Evolutionary conservation across 2,329 filamentous ascomycete genomes (phyloP).

Genomic region (Ambrosiella xylebori): DNA sequence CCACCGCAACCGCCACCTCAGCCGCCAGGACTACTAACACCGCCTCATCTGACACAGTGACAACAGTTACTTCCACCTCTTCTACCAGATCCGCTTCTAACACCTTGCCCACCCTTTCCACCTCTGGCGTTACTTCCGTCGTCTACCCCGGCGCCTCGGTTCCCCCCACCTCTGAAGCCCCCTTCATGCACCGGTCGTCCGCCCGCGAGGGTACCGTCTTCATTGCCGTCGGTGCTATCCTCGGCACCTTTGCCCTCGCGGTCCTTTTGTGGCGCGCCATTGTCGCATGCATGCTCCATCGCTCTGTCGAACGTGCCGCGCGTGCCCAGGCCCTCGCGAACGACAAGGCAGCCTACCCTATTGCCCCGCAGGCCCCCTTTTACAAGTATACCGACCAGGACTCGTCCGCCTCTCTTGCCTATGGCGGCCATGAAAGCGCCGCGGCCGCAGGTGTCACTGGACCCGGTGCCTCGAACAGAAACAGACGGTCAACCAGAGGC

Average conservation of each 20-base stretch:
- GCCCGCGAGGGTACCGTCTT: conserved; percentile 90
- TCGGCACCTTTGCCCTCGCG: conserved; percentile 67
- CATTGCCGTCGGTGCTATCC: conserved; percentile 76
- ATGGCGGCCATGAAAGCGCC: neutral
- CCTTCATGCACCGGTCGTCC: conserved; percentile 77
- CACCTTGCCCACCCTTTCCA: conserved; percentile 27
- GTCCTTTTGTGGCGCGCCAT: conserved; percentile 77
- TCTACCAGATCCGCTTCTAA: conserved; percentile 16
- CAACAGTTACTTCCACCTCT: conserved; percentile 14
- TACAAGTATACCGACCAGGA: conserved; percentile 47
- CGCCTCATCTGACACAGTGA: neutral
- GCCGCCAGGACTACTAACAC: conserved; percentile 1
- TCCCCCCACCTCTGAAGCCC: conserved; percentile 67
- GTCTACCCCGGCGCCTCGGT: conserved; percentile 58
- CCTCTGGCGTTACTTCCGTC: conserved; percentile 22
- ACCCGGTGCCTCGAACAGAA: conserved; percentile 29
- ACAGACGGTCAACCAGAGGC: conserved; percentile 33
- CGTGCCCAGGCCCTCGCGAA: conserved; percentile 52
- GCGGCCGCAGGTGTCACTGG: conserved; percentile 1
- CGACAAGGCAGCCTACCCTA: conserved; percentile 48
- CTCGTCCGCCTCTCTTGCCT: conserved; percentile 27
- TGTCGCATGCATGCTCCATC: conserved; percentile 79
- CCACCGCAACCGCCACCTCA: conserved; percentile 5
- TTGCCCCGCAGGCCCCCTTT: conserved; percentile 36
- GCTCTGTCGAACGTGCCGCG: conserved; percentile 76